Evolutionary conservation across 1,139 yeast genomes (phyloP).

Genomic region (Saccharomycopsis crataegensis): DNA sequence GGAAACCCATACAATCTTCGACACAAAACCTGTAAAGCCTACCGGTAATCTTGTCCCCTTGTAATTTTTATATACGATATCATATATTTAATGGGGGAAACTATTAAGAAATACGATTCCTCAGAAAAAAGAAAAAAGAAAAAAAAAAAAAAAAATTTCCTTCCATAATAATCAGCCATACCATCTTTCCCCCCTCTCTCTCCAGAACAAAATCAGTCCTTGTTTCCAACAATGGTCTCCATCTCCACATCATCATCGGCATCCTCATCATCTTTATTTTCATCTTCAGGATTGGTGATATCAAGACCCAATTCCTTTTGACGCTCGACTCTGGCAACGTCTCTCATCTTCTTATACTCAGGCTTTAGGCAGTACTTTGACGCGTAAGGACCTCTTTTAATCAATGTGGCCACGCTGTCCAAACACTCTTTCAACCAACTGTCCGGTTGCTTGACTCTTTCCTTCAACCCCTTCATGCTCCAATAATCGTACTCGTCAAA

Average conservation of each 20-base stretch:
- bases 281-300: constrained; percentile 28
- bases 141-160: no score
- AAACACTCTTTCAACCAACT: constrained; percentile 83
- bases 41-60: no score
- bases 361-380: constrained; percentile 84
- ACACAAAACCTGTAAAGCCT: no score
- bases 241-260: constrained; percentile 21
- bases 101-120: no score
- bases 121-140: no score
- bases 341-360: constrained; percentile 77
- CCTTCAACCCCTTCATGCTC: constrained; percentile 91
- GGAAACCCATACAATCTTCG: no score
- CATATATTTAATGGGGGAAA: no score
- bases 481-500: constrained; percentile 96
- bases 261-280: constrained; percentile 23
- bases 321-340: constrained; percentile 65
- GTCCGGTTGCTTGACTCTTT: constrained; percentile 94
- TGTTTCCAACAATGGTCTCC: constrained; percentile 16
- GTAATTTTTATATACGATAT: no score
- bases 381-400: constrained; percentile 94
- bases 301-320: constrained; percentile 49
- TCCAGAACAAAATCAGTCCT: no score
- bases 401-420: constrained; percentile 82
- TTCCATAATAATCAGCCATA: no score
- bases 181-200: no score